phyloP scores from a whole-genome alignment of 495 filamentous ascomycete genomes.

The Neurospora sublineolata region DNA sequence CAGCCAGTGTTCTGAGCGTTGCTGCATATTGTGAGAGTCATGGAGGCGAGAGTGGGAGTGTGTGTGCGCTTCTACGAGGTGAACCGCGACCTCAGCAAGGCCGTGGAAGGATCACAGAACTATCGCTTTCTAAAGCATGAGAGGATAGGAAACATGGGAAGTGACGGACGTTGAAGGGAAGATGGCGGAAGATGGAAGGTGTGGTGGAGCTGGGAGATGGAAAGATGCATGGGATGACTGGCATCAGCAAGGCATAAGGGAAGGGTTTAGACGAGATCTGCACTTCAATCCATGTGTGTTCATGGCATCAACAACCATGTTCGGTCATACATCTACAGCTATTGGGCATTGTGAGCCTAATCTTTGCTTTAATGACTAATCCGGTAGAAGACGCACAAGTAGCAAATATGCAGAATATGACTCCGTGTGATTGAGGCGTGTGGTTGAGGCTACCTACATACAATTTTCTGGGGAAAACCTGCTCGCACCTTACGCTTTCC shows the following conservation, averaged over 20 bases:
- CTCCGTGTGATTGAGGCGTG: background rate
- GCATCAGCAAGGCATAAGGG: background rate
- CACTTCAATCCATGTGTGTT: background rate
- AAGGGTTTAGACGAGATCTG: background rate
- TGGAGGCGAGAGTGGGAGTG: background rate
- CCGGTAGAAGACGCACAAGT: too few relatives aligned
- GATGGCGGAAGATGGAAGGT: background rate
- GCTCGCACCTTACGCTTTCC: too few relatives aligned
- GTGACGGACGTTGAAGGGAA: background rate
- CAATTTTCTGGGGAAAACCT: too few relatives aligned
- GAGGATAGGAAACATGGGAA: background rate
- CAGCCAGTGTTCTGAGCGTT: background rate
- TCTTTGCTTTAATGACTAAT: too few relatives aligned
- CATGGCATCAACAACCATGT: too few relatives aligned
- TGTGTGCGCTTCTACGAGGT: accelerated
- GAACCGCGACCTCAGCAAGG: background rate
- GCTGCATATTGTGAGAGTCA: background rate
- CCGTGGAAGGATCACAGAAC: background rate
- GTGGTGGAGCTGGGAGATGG: background rate
- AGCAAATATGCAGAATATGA: background rate
- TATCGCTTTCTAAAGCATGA: too few relatives aligned
- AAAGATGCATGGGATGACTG: background rate
- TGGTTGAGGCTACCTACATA: background rate
- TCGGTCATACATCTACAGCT: background rate
- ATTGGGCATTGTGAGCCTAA: too few relatives aligned